Evolutionary conservation across 192 early-diverging fungal genomes (phyloP).

Genomic region (Rhizophagus sp.): DNA sequence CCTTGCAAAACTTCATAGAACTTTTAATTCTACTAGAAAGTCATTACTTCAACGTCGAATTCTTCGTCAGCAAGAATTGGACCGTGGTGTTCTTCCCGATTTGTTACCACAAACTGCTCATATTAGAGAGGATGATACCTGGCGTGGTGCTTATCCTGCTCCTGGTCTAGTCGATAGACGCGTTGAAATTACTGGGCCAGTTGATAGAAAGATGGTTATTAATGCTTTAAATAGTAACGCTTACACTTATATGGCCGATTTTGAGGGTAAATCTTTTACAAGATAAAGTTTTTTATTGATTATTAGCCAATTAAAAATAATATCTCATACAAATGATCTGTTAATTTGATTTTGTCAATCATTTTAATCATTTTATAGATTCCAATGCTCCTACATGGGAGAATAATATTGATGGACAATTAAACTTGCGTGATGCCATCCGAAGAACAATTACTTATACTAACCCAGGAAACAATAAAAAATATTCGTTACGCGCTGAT

Average conservation of each 20-base stretch:
- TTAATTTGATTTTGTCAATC: not conserved
- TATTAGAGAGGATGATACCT: constrained; percentile 88
- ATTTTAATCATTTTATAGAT: no score
- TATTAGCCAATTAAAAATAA: no score
- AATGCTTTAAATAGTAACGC: constrained; percentile 97
- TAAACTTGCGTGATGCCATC: constrained; percentile 94
- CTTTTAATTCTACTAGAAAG: constrained; percentile 90
- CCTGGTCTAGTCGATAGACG: constrained; percentile 89
- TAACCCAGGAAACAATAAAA: constrained; percentile 84
- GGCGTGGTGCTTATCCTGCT: constrained; percentile 86
- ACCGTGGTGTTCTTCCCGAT: constrained; percentile 81
- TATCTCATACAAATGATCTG: not conserved
- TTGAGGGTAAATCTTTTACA: constrained; percentile 59
- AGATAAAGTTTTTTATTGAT: not conserved
- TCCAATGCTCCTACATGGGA: constrained; percentile 98
- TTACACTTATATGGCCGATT: constrained; percentile 97
- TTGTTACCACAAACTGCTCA: constrained; percentile 91
- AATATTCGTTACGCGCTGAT: constrained; percentile 88
- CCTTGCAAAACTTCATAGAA: constrained; percentile 85
- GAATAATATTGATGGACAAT: constrained; percentile 85
- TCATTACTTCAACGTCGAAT: constrained; percentile 79
- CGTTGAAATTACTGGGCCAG: constrained; percentile 97
- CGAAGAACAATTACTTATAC: constrained; percentile 84
- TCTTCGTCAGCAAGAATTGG: constrained; percentile 76
- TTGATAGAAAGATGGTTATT: constrained; percentile 99